Base-by-base conservation (phyloP, 805 yeast genomes). In the Cyberlindnera mycetangii region DNA sequence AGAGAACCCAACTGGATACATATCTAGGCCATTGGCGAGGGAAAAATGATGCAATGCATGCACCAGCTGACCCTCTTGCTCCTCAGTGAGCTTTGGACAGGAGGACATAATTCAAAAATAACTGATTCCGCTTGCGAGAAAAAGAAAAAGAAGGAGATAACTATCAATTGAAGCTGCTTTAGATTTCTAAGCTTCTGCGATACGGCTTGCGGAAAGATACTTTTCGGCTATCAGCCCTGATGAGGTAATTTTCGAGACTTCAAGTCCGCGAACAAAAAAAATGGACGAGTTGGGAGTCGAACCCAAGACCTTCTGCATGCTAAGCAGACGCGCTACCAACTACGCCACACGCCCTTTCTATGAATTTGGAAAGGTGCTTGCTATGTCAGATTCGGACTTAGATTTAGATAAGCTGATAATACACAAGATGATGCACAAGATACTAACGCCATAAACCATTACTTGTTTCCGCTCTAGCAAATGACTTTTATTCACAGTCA, bases 321-420 rank as follows among this genome's bases (percentile, higher is more conserved):
- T 77, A 79, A 78, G 84, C 78, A 80, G 76, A 76, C 84, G 84
- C 84, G 84, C 84, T 79, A 79, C 85, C 84, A 77, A 79, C 85
- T 79, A 75, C 85, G 84, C 84, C 85, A 79, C 83, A 79, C 80
- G 83, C 85, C 84, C 84, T 15, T 32, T 11, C 32, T 33, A 17
- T 32, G 15, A 37, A 24, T 11, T 17, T 20, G 7, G n/a, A 33
- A 9, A 14, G n/a, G 15, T 30, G 10, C 32, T 19, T 7, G 21
- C n/a, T 18, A 6, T 25, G 28, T 25, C 12, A 11, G 28, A n/a
- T n/a, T n/a, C n/a, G n/a, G n/a, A n/a, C n/a, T n/a, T n/a, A n/a
- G n/a, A n/a, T n/a, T n/a, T n/a, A n/a, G n/a, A n/a, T n/a, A n/a
- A n/a, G n/a, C n/a, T n/a, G n/a, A n/a, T n/a, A n/a, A n/a, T n/a